These are phyloP conservation scores for Staphylotrichum tortipilum DNA, from an alignment of 495 filamentous ascomycete species.

Conservation along the genomic window DNA sequence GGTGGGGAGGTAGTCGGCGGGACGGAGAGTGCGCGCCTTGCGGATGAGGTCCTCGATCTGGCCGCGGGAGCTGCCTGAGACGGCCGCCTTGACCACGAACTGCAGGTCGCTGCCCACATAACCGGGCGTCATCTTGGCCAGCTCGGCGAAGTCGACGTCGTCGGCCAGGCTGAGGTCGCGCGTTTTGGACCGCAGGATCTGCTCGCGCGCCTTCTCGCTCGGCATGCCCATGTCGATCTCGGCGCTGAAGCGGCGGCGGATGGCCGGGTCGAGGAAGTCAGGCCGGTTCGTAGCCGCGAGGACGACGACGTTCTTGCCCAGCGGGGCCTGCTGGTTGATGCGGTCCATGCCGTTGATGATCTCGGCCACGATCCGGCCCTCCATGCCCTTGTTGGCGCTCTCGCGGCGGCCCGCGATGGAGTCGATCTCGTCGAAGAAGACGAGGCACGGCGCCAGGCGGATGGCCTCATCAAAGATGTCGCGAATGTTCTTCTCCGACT, in stretches of 20 bases:
- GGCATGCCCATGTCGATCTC: constrained; percentile 96
- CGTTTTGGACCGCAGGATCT: constrained; percentile 73
- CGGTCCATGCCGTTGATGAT: constrained; percentile 84
- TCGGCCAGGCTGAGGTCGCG: constrained; percentile 57
- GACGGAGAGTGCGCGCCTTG: constrained; percentile 23
- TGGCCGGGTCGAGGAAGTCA: constrained; percentile 78
- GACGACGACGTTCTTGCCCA: constrained; percentile 82
- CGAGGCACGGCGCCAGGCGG: constrained; percentile 76
- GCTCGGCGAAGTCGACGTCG: constrained; percentile 66
- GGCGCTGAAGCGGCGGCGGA: constrained; percentile 79
- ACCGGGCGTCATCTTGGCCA: constrained; percentile 85
- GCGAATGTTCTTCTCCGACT: constrained; percentile 88
- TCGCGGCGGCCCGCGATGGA: constrained; percentile 92
- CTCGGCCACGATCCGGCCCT: constrained; percentile 90
- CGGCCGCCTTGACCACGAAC: constrained; percentile 52
- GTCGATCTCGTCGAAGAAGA: constrained; percentile 97
- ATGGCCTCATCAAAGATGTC: constrained; percentile 88
- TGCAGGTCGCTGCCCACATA: constrained; percentile 95
- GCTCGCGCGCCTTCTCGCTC: constrained; percentile 71
- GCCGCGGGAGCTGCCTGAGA: constrained; percentile 19
- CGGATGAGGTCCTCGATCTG: constrained; percentile 17
- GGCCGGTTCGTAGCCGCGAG: constrained; percentile 90
- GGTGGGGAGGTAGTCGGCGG: constrained; percentile 46
- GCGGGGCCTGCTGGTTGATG: constrained; percentile 69
- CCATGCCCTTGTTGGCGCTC: constrained; percentile 93